phyloP scores from a whole-genome alignment of 2,329 filamentous ascomycete genomes.

The Ramularia endophylla region DNA sequence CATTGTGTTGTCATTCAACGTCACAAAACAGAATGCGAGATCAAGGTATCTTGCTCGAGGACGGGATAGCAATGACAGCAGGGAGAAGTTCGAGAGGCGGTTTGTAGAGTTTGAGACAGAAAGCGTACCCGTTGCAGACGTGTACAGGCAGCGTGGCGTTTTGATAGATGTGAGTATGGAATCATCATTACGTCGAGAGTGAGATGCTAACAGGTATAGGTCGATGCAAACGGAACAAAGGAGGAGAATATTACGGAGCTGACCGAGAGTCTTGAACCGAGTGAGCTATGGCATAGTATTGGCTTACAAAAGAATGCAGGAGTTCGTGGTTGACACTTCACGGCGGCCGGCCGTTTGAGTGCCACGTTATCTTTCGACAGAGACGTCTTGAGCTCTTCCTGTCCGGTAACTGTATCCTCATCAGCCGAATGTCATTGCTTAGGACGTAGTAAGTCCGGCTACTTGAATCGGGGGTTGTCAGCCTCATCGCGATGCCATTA shows the following conservation, averaged over 20 bases:
- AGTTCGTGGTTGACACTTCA: no score
- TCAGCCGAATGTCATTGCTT: no score
- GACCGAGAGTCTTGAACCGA: background rate
- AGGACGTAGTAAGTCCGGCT: no score
- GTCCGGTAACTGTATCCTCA: no score
- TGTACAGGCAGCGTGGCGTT: background rate
- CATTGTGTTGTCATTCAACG: conserved; percentile 2
- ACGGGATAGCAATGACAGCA: background rate
- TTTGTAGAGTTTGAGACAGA: conserved; percentile 5
- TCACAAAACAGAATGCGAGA: conserved; percentile 2
- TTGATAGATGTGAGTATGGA: conserved; percentile 2
- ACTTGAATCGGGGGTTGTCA: no score
- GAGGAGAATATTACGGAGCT: background rate
- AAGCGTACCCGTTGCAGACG: background rate
- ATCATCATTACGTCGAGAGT: background rate
- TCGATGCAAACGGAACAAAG: background rate
- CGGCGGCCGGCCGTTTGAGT: no score
- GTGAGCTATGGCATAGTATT: background rate
- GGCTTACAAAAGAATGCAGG: no score
- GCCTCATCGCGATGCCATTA: no score
- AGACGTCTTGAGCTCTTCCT: no score
- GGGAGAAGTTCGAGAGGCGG: conserved; percentile 7
- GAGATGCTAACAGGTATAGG: background rate
- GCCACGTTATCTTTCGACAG: no score
- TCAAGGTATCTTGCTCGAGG: conserved; percentile 1